Percentiles rank a stretch among this genome's conserved stretches.
phyloP scores from a whole-genome alignment of 306 rosid genomes.

The Notholithocarpus densiflorus region DNA sequence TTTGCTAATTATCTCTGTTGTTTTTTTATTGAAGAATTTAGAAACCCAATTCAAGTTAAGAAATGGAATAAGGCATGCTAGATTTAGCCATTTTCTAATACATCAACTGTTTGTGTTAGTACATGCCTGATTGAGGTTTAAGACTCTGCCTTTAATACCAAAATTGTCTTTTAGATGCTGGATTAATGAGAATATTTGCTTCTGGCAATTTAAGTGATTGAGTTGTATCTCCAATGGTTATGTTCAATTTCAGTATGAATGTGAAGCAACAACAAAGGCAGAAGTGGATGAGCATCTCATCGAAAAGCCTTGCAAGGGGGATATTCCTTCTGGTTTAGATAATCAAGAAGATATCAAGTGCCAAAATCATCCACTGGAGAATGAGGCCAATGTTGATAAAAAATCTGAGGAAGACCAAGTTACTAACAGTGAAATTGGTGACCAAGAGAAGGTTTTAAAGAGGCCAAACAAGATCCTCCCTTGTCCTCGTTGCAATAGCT shows the following conservation, averaged over 20 bases:
- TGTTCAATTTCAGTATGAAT: constrained; percentile 34
- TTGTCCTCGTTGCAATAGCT: constrained; percentile 65
- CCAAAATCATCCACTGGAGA: constrained; percentile 13
- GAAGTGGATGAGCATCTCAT: constrained; percentile 20
- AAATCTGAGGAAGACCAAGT: constrained; percentile 25
- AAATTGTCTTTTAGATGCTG: neutral
- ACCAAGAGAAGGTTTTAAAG: constrained; percentile 38
- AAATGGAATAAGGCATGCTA: neutral
- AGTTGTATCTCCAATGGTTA: neutral
- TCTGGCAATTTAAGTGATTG: neutral
- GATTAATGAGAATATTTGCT: constrained; percentile 12
- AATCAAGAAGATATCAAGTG: neutral
- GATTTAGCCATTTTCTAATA: neutral
- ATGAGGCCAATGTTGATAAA: constrained; percentile 12
- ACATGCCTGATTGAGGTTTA: neutral
- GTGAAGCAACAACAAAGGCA: constrained; percentile 19
- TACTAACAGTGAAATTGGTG: constrained; percentile 25
- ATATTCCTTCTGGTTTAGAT: constrained; percentile 12
- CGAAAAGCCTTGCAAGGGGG: constrained; percentile 14
- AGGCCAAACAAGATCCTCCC: constrained; percentile 58
- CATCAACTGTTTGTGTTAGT: neutral
- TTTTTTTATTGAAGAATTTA: neutral
- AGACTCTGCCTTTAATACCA: neutral
- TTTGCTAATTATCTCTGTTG: neutral
- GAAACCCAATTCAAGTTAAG: neutral